phyloP scores from a whole-genome alignment of 208 protist genomes.

The Spironucleus salmonicida region DNA sequence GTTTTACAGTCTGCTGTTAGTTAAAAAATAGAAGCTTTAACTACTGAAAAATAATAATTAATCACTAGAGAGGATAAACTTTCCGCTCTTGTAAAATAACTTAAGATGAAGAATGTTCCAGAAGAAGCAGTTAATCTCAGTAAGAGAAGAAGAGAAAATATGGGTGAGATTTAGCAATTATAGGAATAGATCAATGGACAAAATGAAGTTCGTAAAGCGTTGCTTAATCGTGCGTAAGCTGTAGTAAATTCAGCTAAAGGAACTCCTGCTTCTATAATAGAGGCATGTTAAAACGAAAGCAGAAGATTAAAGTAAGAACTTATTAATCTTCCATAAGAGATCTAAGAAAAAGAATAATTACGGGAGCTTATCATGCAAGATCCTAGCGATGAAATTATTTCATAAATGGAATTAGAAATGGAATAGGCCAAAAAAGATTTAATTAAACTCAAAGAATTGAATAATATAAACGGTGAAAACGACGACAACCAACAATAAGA shows the following conservation, averaged over 20 bases:
- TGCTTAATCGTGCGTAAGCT: neutral
- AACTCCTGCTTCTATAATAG: neutral
- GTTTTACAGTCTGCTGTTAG: neutral
- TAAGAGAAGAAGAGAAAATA: neutral
- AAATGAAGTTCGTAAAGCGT: neutral
- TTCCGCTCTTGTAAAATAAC: neutral
- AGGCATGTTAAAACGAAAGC: neutral
- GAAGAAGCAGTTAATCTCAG: slow-evolving; percentile 2
- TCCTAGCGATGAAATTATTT: slow-evolving; percentile 6
- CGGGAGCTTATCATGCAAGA: neutral
- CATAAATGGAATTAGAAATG: slow-evolving; percentile 1
- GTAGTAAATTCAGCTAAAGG: slow-evolving; percentile 26
- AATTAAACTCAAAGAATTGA: neutral
- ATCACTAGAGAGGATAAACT: slow-evolving; percentile 12
- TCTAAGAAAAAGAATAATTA: slow-evolving; percentile 12
- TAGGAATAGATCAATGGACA: neutral
- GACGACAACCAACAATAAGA: neutral
- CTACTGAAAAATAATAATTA: neutral
- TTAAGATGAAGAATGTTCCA: neutral
- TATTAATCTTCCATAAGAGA: slow-evolving; percentile 5
- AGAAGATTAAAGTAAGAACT: slow-evolving; percentile 12
- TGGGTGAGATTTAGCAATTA: neutral
- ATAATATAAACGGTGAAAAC: neutral
- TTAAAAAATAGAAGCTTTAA: neutral
- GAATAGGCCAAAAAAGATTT: neutral